Conservation (phyloP, 768 basidiomycete genomes). For the Tricholoma furcatifolium region DNA sequence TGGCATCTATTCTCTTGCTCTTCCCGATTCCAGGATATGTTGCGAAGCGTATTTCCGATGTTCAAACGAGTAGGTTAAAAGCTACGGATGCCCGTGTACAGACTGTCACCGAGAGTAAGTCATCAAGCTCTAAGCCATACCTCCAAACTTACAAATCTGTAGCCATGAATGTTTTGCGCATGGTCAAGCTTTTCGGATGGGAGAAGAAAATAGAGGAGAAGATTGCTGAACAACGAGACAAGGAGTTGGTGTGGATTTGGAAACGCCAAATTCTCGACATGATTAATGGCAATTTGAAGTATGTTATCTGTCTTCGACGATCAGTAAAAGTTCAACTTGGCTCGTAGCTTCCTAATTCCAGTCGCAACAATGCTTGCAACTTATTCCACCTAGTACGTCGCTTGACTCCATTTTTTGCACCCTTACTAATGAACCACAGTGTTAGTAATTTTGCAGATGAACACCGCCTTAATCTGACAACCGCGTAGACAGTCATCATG, state of each 20-base stretch:
- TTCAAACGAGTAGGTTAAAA: conserved; percentile 51
- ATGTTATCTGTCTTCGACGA: conserved; percentile 12
- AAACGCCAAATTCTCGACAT: conserved; percentile 52
- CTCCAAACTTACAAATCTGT: conserved; percentile 14
- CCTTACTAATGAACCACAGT: conserved; percentile 3
- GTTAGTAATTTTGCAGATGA: not conserved
- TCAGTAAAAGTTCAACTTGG: not conserved
- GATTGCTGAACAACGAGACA: conserved; percentile 56
- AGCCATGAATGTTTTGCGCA: conserved; percentile 59
- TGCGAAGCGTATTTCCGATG: conserved; percentile 42
- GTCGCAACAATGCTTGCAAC: conserved; percentile 65
- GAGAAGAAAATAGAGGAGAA: conserved; percentile 53
- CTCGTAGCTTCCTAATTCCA: conserved; percentile 54
- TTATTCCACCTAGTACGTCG: conserved; percentile 55
- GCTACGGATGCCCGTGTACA: conserved; percentile 60
- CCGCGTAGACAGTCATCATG: conserved; percentile 35
- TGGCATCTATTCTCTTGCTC: conserved; percentile 48
- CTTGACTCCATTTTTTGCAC: not conserved
- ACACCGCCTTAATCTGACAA: not conserved
- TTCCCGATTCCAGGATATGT: conserved; percentile 60
- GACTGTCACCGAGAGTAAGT: conserved; percentile 56
- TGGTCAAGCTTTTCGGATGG: conserved; percentile 75
- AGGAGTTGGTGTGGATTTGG: conserved; percentile 56
- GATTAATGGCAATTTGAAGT: conserved; percentile 43
- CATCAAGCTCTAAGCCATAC: conserved; percentile 16